Percentiles rank a stretch among this genome's conserved stretches.
Evolutionary conservation across 495 filamentous ascomycete species (phyloP).

Genomic region (Neurospora sp.): DNA sequence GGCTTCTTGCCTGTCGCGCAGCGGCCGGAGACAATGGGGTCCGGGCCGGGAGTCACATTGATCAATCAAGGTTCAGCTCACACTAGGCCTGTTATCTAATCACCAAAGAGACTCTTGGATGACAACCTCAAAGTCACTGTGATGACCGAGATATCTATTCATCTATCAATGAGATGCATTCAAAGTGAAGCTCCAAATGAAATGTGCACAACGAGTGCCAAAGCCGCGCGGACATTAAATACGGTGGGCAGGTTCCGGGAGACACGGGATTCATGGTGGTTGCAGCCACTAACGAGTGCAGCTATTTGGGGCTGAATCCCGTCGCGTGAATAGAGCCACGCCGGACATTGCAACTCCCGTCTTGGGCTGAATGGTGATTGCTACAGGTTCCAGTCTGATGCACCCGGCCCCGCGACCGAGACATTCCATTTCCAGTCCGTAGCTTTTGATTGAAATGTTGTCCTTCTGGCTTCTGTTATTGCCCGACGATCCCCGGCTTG

Average conservation of each 20-base stretch:
- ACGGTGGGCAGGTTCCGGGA: neutral
- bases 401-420: neutral
- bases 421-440: neutral
- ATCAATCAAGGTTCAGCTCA: neutral
- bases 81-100: neutral
- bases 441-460: neutral
- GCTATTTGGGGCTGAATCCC: neutral
- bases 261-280: neutral
- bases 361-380: no score
- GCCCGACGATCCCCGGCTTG: neutral
- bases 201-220: neutral
- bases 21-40: neutral
- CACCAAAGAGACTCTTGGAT: neutral
- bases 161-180: no score
- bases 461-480: neutral
- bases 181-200: no score
- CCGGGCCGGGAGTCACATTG: neutral
- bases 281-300: neutral
- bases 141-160: no score
- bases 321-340: neutral
- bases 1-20: neutral
- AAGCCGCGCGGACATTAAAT: neutral
- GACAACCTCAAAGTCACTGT: no score
- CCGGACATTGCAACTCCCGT: neutral
- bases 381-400: neutral